These are phyloP conservation scores for Cardamine occulta DNA, from an alignment of 345 rosid species.

Conservation along the genomic window DNA sequence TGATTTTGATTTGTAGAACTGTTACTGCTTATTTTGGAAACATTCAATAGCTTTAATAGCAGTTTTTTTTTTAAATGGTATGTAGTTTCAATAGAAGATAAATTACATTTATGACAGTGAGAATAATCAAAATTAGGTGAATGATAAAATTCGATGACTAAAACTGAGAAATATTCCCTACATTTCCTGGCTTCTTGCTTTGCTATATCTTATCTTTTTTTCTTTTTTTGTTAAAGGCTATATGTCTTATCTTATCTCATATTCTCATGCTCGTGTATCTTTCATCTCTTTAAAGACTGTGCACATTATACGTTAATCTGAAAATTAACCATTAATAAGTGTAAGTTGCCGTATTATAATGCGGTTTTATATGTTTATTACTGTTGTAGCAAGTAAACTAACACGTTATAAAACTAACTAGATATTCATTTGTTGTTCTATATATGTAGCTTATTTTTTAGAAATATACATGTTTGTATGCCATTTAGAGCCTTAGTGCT, in stretches of 20 bases:
- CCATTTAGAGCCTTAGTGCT: not conserved
- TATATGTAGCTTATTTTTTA: no score
- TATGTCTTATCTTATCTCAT: not conserved
- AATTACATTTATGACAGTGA: constrained; percentile 8
- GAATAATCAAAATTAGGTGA: constrained; percentile 12
- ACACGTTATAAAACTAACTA: not conserved
- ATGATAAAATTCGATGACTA: not conserved
- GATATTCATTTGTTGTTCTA: no score
- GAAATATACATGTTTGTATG: not conserved
- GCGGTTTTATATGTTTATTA: not conserved
- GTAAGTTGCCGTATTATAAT: not conserved
- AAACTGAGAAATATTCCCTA: not conserved
- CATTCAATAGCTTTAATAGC: not conserved
- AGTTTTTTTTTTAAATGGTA: not conserved
- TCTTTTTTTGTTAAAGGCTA: not conserved
- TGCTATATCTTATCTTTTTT: not conserved
- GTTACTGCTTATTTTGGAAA: constrained; percentile 11
- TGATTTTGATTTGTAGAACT: constrained; percentile 1
- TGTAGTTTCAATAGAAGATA: not conserved
- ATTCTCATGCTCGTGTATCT: no score
- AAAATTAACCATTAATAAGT: not conserved
- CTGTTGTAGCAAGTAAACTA: not conserved
- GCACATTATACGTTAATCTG: not conserved
- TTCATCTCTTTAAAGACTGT: not conserved
- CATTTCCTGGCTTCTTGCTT: not conserved